phyloP scores from a whole-genome alignment of 1,139 yeast genomes.

The Meyerozyma carpophila region DNA sequence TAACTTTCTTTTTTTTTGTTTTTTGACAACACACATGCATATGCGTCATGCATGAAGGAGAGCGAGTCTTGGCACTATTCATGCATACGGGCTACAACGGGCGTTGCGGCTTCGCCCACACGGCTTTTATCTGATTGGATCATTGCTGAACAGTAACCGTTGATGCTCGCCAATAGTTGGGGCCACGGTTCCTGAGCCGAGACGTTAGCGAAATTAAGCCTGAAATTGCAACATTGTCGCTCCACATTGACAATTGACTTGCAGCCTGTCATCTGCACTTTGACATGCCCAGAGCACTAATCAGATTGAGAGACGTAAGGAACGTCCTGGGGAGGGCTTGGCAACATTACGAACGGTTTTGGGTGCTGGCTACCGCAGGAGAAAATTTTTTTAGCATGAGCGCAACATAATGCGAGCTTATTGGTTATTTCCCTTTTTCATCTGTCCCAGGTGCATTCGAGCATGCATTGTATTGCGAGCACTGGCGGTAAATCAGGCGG shows the following conservation, averaged over 20 bases:
- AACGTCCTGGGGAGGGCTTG: not conserved
- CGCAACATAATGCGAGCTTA: not conserved
- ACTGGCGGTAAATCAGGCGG: not conserved
- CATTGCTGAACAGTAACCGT: not conserved
- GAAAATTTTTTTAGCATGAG: not conserved
- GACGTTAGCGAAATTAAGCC: no score
- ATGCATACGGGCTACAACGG: not conserved
- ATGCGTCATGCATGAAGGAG: not conserved
- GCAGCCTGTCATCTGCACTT: no score
- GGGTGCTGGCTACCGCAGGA: not conserved
- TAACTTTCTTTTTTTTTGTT: not conserved
- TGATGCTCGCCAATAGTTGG: no score
- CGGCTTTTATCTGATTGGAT: slow-evolving; percentile 1
- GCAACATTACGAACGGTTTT: not conserved
- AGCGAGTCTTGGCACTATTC: not conserved
- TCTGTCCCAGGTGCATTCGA: not conserved
- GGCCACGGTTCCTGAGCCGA: no score
- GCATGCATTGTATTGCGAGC: not conserved
- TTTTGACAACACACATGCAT: not conserved
- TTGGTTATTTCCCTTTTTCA: not conserved
- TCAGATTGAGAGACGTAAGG: no score
- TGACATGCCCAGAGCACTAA: no score
- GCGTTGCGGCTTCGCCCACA: not conserved
- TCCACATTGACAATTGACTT: no score
- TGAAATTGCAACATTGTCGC: no score